phyloP scores from a whole-genome alignment of 176 grass and related monocot species.

The Ensete glaucum region DNA sequence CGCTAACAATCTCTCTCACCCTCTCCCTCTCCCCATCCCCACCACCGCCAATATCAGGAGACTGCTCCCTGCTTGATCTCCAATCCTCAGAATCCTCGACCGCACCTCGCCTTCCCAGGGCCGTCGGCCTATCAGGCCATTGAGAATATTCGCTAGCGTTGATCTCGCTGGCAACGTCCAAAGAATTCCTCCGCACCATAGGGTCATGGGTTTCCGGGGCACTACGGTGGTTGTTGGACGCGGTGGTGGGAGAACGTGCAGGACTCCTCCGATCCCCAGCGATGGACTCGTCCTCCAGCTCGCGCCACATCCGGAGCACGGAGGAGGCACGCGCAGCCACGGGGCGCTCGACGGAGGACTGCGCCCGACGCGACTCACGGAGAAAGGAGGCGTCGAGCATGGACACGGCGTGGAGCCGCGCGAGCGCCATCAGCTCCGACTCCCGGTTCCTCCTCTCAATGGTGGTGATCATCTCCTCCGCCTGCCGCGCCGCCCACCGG shows the following conservation, averaged over 20 bases:
- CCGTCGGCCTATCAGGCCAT: neutral
- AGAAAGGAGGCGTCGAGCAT: constrained; percentile 81
- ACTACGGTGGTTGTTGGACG: constrained; percentile 1
- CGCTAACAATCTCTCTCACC: constrained; percentile 68
- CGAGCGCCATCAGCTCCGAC: constrained; percentile 78
- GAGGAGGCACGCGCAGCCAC: constrained; percentile 33
- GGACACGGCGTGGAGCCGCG: constrained; percentile 81
- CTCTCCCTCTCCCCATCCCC: constrained; percentile 43
- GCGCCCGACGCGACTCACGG: constrained; percentile 10
- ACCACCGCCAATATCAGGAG: constrained; percentile 52
- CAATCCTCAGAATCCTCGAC: constrained; percentile 17
- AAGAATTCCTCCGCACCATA: neutral
- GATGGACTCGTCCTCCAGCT: constrained; percentile 18
- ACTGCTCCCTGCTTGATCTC: constrained; percentile 51
- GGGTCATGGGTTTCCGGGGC: constrained; percentile 7
- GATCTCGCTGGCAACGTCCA: neutral
- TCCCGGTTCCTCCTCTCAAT: constrained; percentile 73
- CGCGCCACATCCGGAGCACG: constrained; percentile 23
- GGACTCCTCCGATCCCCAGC: constrained; percentile 25
- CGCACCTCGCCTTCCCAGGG: neutral
- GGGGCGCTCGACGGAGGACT: constrained; percentile 38
- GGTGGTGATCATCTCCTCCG: constrained; percentile 64
- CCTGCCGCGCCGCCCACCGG: constrained; percentile 60
- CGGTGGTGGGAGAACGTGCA: neutral
- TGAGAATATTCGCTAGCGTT: constrained; percentile 12